phyloP scores from a whole-genome alignment of 371 early-diverging fungal species.

The Mucor ambiguus region DNA sequence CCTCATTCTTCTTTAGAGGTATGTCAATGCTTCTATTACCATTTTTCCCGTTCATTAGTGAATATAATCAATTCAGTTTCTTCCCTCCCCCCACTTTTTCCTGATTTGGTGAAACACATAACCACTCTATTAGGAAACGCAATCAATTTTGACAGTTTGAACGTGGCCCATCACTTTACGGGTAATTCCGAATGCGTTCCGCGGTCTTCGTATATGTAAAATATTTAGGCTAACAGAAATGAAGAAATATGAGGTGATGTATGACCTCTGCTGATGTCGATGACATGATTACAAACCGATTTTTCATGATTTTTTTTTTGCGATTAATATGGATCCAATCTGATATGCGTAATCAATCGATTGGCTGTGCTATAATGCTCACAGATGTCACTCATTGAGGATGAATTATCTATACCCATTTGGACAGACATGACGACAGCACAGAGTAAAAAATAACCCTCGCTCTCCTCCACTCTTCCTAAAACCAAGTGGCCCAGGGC shows the following conservation, averaged over 20 bases:
- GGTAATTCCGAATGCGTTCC: background rate
- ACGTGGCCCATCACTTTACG: background rate
- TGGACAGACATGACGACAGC: background rate
- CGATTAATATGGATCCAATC: background rate
- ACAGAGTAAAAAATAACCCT: background rate
- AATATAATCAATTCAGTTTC: background rate
- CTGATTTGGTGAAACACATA: background rate
- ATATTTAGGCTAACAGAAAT: background rate
- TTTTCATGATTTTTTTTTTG: background rate
- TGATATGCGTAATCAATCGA: background rate
- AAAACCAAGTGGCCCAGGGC: background rate
- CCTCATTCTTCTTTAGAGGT: background rate
- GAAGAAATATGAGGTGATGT: background rate
- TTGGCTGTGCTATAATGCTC: background rate
- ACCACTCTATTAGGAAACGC: background rate
- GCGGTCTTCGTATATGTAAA: background rate
- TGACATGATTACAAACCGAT: background rate
- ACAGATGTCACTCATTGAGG: background rate
- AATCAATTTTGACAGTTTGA: background rate
- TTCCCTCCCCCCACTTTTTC: background rate
- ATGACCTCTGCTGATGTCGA: background rate
- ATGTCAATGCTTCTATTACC: background rate
- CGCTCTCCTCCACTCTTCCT: background rate
- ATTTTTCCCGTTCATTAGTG: background rate
- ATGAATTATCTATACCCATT: background rate